A percentile compares a stretch with the other conserved stretches of the same genome.
These are phyloP conservation scores for Reutealis trisperma DNA, from an alignment of 345 rosid genomes.

Conservation along the genomic window DNA sequence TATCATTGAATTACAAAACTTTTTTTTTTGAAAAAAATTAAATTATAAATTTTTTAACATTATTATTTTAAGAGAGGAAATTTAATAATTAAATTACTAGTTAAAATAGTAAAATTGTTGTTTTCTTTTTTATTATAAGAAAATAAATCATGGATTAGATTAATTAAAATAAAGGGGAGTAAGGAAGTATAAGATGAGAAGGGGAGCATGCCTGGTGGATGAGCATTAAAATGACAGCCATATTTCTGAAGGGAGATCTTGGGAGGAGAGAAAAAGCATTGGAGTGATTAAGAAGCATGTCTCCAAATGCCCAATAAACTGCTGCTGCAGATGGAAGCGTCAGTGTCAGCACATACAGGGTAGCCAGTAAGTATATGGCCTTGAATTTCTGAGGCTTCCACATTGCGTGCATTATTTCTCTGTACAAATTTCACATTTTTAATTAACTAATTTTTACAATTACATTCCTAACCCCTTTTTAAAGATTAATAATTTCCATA, in stretches of 20 bases:
- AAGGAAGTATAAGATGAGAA: background rate
- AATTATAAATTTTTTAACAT: too few species aligned
- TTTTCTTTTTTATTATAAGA: too few species aligned
- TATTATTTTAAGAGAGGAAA: too few species aligned
- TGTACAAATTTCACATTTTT: conserved; percentile 23
- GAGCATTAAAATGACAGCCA: conserved; percentile 93
- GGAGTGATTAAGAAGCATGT: conserved; percentile 90
- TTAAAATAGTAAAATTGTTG: too few species aligned
- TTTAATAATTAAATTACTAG: too few species aligned
- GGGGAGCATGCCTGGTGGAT: conserved; percentile 74
- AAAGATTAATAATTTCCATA: too few species aligned
- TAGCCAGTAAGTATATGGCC: conserved; percentile 82
- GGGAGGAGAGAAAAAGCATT: conserved; percentile 96
- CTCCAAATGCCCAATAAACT: conserved; percentile 98
- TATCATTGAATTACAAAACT: too few species aligned
- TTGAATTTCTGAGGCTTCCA: conserved; percentile 99
- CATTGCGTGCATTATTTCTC: conserved; percentile 99
- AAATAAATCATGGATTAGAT: too few species aligned
- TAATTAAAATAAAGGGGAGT: too few species aligned
- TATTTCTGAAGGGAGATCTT: conserved; percentile 64
- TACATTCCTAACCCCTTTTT: too few species aligned
- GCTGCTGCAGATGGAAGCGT: conserved; percentile 96
- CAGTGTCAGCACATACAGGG: conserved; percentile 84
- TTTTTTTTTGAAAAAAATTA: too few species aligned
- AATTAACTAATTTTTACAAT: too few species aligned